These are phyloP conservation scores for Tylopilus sp. DNA, from an alignment of 1,284 basidiomycete species.

Conservation along the genomic window DNA sequence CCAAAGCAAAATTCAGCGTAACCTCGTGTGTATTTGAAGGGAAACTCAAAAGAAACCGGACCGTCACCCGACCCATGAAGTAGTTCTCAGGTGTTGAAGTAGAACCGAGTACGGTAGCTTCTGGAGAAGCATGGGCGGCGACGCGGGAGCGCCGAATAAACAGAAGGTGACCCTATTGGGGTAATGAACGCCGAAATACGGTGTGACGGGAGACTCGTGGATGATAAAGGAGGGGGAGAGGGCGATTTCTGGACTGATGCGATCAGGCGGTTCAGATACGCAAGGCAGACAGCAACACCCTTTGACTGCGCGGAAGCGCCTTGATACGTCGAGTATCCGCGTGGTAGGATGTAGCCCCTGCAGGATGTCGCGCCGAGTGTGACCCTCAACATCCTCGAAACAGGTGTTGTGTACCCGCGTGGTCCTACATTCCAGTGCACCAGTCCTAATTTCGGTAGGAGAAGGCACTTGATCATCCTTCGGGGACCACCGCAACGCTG, in stretches of 20 bases:
- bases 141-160: conserved; percentile 30
- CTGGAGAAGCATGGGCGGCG: conserved; percentile 33
- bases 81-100: conserved; percentile 19
- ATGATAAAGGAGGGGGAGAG: conserved; percentile 33
- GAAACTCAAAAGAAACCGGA: conserved; percentile 11
- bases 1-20: conserved; percentile 12
- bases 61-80: conserved; percentile 9
- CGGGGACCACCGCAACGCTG: conserved; percentile 24
- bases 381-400: conserved; percentile 28
- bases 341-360: conserved; percentile 38
- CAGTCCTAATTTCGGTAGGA: conserved; percentile 33
- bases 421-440: conserved; percentile 41
- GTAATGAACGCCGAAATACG: conserved; percentile 34
- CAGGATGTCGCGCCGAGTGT: conserved; percentile 35
- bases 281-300: conserved; percentile 14
- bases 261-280: conserved; percentile 4
- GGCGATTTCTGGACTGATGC: conserved; percentile 15
- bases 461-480: conserved; percentile 24
- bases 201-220: conserved; percentile 35
- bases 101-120: conserved; percentile 34
- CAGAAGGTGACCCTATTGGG: conserved; percentile 33
- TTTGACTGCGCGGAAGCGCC: conserved; percentile 8
- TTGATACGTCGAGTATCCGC: conserved; percentile 24
- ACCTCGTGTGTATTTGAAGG: conserved; percentile 21
- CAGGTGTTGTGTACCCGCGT: conserved; percentile 29